These are phyloP conservation scores for Glycine soja DNA, from an alignment of 306 rosid species.

Conservation along the genomic window DNA sequence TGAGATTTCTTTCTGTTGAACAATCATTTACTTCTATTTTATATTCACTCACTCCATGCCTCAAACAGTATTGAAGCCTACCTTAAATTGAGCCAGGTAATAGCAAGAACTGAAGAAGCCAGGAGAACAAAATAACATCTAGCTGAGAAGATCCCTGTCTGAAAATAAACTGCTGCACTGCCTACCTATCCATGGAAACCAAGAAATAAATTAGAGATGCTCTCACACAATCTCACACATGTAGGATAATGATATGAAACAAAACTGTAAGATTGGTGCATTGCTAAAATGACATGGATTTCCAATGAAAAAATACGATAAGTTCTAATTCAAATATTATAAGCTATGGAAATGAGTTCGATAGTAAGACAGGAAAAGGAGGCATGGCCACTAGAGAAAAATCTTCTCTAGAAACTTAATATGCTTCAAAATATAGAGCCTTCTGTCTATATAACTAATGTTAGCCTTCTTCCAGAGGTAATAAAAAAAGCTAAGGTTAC, in stretches of 20 bases:
- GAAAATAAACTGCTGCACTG: slow-evolving; percentile 81
- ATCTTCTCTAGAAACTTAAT: background rate
- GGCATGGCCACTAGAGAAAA: too few relatives aligned
- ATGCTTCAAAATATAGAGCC: background rate
- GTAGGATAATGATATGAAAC: background rate
- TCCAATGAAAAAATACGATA: background rate
- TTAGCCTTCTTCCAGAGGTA: slow-evolving; percentile 4
- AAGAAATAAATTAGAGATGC: slow-evolving; percentile 17
- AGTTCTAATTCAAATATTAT: background rate
- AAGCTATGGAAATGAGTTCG: background rate
- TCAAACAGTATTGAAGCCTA: slow-evolving; percentile 28
- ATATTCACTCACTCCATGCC: slow-evolving; percentile 30
- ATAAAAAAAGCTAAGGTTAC: background rate
- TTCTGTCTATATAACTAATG: background rate
- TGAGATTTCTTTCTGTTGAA: too few relatives aligned
- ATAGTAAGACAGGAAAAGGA: too few relatives aligned
- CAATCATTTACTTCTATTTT: background rate
- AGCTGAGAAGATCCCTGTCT: slow-evolving; percentile 71
- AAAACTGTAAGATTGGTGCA: background rate
- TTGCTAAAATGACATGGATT: slow-evolving; percentile 27
- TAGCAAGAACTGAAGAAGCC: slow-evolving; percentile 79
- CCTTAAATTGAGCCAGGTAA: slow-evolving; percentile 94
- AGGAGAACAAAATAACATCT: slow-evolving; percentile 64
- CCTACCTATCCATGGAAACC: slow-evolving; percentile 64
- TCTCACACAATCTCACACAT: background rate